Evolutionary conservation across 257 asterid genomes (phyloP).

Genomic region (Solanum gandarillasii): DNA sequence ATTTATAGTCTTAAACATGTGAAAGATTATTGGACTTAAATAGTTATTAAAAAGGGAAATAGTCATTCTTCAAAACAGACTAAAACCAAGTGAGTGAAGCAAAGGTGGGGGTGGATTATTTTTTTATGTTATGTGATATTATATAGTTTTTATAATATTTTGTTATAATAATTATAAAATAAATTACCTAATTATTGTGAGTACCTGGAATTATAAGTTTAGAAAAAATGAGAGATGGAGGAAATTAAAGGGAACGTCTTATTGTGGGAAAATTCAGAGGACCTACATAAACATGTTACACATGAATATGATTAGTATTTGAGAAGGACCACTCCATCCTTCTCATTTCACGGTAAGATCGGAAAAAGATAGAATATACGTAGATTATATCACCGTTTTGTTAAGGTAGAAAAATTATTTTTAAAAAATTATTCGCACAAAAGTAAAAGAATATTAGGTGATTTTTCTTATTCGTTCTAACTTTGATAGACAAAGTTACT

Average conservation of each 20-base stretch:
- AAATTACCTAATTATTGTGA: background rate
- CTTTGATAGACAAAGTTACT: rapidly evolving
- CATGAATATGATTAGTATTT: background rate
- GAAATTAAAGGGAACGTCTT: background rate
- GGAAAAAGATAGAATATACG: too few species aligned
- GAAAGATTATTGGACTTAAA: too few species aligned
- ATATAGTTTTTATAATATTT: background rate
- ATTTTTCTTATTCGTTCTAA: too few species aligned
- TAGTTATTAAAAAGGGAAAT: too few species aligned
- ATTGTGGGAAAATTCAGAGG: background rate
- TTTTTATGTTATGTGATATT: background rate
- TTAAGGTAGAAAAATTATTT: too few species aligned
- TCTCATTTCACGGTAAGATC: background rate
- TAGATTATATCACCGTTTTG: too few species aligned
- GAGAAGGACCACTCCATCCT: background rate
- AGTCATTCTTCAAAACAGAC: background rate
- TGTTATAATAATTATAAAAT: too few species aligned
- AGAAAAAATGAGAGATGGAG: background rate
- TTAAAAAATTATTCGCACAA: too few species aligned
- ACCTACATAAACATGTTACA: background rate
- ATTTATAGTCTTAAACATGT: too few species aligned
- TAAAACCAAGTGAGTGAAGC: background rate
- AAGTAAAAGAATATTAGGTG: too few species aligned
- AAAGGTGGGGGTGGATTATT: too few species aligned
- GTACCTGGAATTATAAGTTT: background rate